These are phyloP conservation scores for Chaetomiaceae sp. DNA, from an alignment of 2,329 filamentous ascomycete species.

Conservation along the genomic window DNA sequence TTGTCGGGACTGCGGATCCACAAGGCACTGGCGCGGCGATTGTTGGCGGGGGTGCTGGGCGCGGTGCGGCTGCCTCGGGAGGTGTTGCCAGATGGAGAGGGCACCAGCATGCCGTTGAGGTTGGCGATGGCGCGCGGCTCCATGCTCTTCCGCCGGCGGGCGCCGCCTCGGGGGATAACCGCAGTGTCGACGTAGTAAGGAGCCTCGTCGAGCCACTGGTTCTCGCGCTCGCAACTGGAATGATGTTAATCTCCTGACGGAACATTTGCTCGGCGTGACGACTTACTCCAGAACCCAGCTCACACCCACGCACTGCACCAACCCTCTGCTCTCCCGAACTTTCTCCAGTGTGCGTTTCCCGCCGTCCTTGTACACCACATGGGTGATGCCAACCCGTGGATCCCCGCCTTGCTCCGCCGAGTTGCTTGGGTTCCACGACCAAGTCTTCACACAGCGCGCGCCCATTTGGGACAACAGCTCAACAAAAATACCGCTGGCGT, in stretches of 20 bases:
- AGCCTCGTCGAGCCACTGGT: conserved; percentile 68
- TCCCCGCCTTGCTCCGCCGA: conserved; percentile 28
- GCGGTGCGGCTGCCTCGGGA: conserved; percentile 34
- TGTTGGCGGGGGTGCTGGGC: conserved; percentile 39
- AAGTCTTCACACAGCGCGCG: conserved; percentile 68
- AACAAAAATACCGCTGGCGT: conserved; percentile 74
- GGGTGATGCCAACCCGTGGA: conserved; percentile 67
- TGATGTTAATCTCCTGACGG: conserved; percentile 24
- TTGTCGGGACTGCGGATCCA: conserved; percentile 53
- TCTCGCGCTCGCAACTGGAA: conserved; percentile 65
- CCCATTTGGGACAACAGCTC: conserved; percentile 77
- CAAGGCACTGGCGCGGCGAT: conserved; percentile 46
- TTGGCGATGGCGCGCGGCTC: conserved; percentile 67
- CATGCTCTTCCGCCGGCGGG: conserved; percentile 73
- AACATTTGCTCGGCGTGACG: background rate
- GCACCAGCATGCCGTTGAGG: conserved; percentile 57
- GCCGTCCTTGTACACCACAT: conserved; percentile 87
- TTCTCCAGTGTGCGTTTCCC: conserved; percentile 75
- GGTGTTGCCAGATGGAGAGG: conserved; percentile 33
- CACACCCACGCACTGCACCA: conserved; percentile 80
- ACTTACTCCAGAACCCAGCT: conserved; percentile 84
- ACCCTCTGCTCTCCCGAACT: conserved; percentile 62
- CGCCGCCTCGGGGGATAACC: conserved; percentile 61
- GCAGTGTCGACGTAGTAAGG: conserved; percentile 64
- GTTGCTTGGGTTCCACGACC: conserved; percentile 61